phyloP scores from a whole-genome alignment of 768 basidiomycete genomes.

The Russula olivacea region DNA sequence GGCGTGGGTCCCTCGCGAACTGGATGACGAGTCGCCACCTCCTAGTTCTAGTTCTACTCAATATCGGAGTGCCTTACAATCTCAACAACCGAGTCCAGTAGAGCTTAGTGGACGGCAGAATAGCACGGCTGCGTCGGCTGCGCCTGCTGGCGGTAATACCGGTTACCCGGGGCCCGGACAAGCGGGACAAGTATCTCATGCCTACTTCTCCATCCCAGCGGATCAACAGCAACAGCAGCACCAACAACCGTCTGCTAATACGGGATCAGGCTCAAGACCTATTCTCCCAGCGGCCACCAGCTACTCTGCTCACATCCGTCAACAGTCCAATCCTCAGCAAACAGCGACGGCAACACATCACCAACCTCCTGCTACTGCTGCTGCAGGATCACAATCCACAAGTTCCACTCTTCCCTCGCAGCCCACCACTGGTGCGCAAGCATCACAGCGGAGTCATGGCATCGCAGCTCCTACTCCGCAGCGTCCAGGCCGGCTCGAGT shows the following conservation, averaged over 20 bases:
- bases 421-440: slow-evolving; percentile 1
- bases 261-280: slow-evolving; percentile 6
- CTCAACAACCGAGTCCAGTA: slow-evolving; percentile 19
- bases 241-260: background rate
- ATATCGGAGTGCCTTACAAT: slow-evolving; percentile 19
- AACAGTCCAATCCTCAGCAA: slow-evolving; percentile 21
- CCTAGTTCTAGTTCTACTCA: slow-evolving; percentile 16
- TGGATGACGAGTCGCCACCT: slow-evolving; percentile 31
- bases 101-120: slow-evolving; percentile 1
- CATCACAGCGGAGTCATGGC: slow-evolving; percentile 16
- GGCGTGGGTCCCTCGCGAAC: slow-evolving; percentile 59
- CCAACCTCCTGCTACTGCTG: background rate
- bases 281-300: slow-evolving; percentile 16
- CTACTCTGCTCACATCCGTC: slow-evolving; percentile 23
- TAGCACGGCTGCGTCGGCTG: background rate
- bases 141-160: background rate
- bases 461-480: slow-evolving; percentile 25
- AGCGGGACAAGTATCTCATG: slow-evolving; percentile 12
- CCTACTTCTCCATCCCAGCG: slow-evolving; percentile 19
- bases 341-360: slow-evolving; percentile 7
- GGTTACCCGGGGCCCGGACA: slow-evolving; percentile 20
- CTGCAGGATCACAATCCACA: background rate
- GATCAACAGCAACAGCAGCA: slow-evolving; percentile 9
- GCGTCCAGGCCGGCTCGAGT: slow-evolving; percentile 31
- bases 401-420: background rate